A percentile compares a stretch with the other conserved stretches of the same genome.
These are phyloP conservation scores for Saccharomycopsis fermentans DNA, from an alignment of 805 yeast species.

Conservation along the genomic window DNA sequence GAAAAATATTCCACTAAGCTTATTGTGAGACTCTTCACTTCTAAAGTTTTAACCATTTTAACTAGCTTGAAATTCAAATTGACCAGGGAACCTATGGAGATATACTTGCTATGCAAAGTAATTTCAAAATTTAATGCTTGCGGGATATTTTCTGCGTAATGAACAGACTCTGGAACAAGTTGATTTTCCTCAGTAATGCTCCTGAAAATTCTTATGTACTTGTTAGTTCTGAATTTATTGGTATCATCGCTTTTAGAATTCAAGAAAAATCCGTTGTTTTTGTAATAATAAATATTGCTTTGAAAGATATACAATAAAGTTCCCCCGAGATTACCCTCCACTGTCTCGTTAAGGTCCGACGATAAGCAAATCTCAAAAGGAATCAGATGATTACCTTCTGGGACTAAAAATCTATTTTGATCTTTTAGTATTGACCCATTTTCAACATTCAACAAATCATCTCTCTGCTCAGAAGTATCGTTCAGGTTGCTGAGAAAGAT, in stretches of 20 bases:
- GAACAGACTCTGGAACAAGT: slow-evolving; percentile 83
- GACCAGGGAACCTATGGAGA: slow-evolving; percentile 75
- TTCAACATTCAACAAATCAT: not conserved
- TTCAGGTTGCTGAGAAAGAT: not conserved
- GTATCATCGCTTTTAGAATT: slow-evolving; percentile 45
- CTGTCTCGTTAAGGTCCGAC: slow-evolving; percentile 76
- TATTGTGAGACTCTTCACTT: slow-evolving; percentile 59
- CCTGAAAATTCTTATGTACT: slow-evolving; percentile 69
- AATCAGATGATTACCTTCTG: slow-evolving; percentile 70
- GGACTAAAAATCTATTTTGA: slow-evolving; percentile 7
- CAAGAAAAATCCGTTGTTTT: not conserved
- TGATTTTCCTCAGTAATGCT: slow-evolving; percentile 79
- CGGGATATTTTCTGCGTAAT: slow-evolving; percentile 78
- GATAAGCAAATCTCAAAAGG: slow-evolving; percentile 82
- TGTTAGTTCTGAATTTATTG: slow-evolving; percentile 47
- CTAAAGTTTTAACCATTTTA: slow-evolving; percentile 73
- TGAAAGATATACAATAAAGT: slow-evolving; percentile 61
- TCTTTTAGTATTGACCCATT: not conserved
- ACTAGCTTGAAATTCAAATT: slow-evolving; percentile 61
- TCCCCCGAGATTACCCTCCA: slow-evolving; percentile 81
- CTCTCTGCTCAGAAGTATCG: not conserved
- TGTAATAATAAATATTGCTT: slow-evolving; percentile 51
- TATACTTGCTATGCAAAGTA: slow-evolving; percentile 39
- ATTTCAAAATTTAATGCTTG: slow-evolving; percentile 22
- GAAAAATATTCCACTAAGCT: slow-evolving; percentile 55